These are phyloP conservation scores for Chamaenerion angustifolium DNA, from an alignment of 345 rosid species.

Conservation along the genomic window DNA sequence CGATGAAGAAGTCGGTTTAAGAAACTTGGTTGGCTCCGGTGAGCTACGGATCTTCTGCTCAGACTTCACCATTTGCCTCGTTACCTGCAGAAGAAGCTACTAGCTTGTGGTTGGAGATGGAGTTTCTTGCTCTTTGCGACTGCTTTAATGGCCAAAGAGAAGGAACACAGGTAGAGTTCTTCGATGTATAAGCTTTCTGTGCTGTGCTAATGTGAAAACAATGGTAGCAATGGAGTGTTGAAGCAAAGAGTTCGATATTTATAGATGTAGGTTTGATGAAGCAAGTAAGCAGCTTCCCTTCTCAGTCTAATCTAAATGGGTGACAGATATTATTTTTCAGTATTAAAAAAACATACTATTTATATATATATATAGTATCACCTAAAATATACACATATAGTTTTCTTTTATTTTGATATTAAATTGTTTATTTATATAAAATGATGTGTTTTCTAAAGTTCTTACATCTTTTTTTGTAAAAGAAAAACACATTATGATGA, in stretches of 20 bases:
- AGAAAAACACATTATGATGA: too few species aligned
- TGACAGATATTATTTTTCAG: slow-evolving; percentile 2
- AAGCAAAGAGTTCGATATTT: slow-evolving; percentile 1
- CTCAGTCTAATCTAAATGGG: slow-evolving; percentile 3
- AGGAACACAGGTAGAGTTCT: neutral
- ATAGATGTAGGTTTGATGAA: slow-evolving; percentile 4
- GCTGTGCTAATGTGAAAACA: too few species aligned
- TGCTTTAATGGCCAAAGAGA: slow-evolving; percentile 8
- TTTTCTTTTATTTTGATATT: too few species aligned
- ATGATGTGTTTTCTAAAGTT: too few species aligned
- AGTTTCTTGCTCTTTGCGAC: slow-evolving; percentile 1
- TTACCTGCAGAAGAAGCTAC: too few species aligned
- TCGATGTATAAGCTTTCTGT: neutral
- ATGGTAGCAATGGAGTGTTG: neutral
- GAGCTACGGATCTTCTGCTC: slow-evolving; percentile 5
- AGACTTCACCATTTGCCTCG: slow-evolving; percentile 8
- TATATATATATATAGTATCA: too few species aligned
- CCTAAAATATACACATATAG: neutral
- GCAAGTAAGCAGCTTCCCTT: slow-evolving; percentile 18
- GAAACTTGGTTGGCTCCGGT: neutral
- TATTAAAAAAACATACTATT: neutral
- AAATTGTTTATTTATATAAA: too few species aligned
- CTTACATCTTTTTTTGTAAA: too few species aligned
- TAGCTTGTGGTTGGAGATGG: neutral
- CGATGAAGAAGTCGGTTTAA: neutral